Evolutionary conservation across 1,284 basidiomycete genomes (phyloP), one percentile per base, ranked within the genome.

Genomic region (Porogramme epimiltina): DNA sequence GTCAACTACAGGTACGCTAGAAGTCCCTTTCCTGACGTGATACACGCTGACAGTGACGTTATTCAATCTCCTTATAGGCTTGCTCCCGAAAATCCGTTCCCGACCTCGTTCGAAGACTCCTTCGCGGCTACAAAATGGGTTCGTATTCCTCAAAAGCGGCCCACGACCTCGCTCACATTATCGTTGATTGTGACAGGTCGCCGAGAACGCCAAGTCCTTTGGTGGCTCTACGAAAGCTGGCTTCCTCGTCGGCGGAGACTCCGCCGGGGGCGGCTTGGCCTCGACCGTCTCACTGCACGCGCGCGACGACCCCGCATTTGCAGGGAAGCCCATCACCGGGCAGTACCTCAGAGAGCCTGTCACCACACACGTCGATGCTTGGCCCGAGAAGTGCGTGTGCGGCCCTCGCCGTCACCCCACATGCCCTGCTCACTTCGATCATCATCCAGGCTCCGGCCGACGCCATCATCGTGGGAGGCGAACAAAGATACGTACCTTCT

Each of bases 221-320:
- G 15, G 41, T 4, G 53, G 50, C 15, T 52, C 59, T 16, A 20
- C 58, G 15, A 23, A 34, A 2, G 55, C 58, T 37, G 62, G 61
- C 1, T 59, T 65, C 42, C 42, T 67, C 18, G 53, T 68, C 15
- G 62, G 62, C 3, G 66, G 66, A 5, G 40, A 39, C 15, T 65
- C 65, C 10, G 60, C 66, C 4, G 66, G 66, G 1, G 66, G 45
- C 11, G 28, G 63, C 58, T 38, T 43, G 64, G 4, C 52, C 60
- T 1, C 59, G 3, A 43, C 54, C 1, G 38, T 65, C 15, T 55
- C 63, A 1, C 58, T 58, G 15, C 48, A 51, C 3, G 61, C 64
- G 1, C 55, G 54, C 11, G 52, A 59, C 22, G 65, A 66, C 40
- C 47, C 59, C 4, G 58, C 56, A 49, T 63, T 62, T 41, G 40